Conservation (phyloP, 2,329 filamentous ascomycete genomes). For the Trichoderma oligosporum region DNA sequence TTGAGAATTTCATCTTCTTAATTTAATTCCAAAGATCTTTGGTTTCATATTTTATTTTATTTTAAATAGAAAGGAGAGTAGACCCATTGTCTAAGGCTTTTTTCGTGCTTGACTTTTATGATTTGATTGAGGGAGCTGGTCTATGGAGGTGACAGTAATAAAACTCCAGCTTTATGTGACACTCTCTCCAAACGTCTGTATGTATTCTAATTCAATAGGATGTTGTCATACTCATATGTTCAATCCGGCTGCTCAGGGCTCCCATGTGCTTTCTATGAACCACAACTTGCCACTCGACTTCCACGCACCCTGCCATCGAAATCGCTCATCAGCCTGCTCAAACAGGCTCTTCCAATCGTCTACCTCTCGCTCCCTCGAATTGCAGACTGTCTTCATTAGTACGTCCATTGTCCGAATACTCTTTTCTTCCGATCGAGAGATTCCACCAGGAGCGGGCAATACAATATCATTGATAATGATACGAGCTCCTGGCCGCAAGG, state of each 20-base stretch:
- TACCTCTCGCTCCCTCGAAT: conserved; percentile 43
- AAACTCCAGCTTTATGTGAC: too few species aligned
- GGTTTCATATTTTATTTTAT: too few species aligned
- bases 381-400: conserved; percentile 45
- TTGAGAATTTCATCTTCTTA: background rate
- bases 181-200: too few species aligned
- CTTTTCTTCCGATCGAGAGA: conserved; percentile 36
- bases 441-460: conserved; percentile 31
- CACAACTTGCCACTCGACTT: conserved; percentile 31
- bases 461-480: conserved; percentile 39
- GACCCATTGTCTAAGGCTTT: too few species aligned
- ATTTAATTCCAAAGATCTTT: too few species aligned
- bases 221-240: too few species aligned
- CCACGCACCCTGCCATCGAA: conserved; percentile 34
- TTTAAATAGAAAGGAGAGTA: too few species aligned
- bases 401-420: conserved; percentile 42
- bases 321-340: conserved; percentile 34
- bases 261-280: conserved; percentile 38
- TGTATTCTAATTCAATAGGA: too few species aligned
- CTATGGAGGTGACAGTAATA: too few species aligned
- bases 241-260: too few species aligned
- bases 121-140: too few species aligned
- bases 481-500: conserved; percentile 46
- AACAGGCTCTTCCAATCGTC: conserved; percentile 44
- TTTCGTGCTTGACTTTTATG: too few species aligned